Evolutionary conservation across 2,329 filamentous ascomycete species (phyloP).

Genomic region (Ascochyta viciae-villosae): DNA sequence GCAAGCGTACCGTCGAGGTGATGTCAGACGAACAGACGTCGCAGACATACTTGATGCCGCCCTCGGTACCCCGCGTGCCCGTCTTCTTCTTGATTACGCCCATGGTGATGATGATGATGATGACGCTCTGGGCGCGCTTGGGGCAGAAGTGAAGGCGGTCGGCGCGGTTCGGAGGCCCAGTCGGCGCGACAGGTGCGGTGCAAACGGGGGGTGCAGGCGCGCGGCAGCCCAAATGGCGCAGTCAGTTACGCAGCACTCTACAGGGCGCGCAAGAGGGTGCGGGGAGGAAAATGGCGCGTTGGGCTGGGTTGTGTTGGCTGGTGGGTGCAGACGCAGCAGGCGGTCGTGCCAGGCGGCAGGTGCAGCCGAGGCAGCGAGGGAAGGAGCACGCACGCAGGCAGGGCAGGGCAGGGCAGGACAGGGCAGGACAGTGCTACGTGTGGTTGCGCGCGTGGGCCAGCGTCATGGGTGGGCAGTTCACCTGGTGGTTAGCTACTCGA

Average conservation of each 20-base stretch:
- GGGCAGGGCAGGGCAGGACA: too few species aligned
- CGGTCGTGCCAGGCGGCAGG: constrained; percentile 25
- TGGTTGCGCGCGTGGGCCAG: constrained; percentile 8
- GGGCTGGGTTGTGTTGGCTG: constrained; percentile 3
- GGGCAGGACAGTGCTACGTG: constrained; percentile 4
- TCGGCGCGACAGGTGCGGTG: constrained; percentile 19
- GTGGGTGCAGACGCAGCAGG: neutral
- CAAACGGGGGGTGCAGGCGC: constrained; percentile 4
- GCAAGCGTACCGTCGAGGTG: constrained; percentile 81
- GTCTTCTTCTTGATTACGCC: constrained; percentile 97
- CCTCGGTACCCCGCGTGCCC: constrained; percentile 81
- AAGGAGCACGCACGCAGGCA: neutral
- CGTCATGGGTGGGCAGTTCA: neutral
- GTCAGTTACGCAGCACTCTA: neutral
- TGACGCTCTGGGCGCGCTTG: constrained; percentile 25
- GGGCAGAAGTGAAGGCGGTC: constrained; percentile 16
- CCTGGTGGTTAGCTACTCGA: too few species aligned
- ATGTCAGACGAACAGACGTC: constrained; percentile 97
- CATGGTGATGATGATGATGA: constrained; percentile 60
- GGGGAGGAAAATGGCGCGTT: constrained; percentile 9
- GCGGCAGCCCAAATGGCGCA: constrained; percentile 2
- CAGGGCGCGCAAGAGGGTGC: constrained; percentile 1
- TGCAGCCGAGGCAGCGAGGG: constrained; percentile 26
- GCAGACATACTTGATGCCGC: constrained; percentile 84
- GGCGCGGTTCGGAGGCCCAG: neutral